These are phyloP conservation scores for Collybia sp. DNA, from an alignment of 768 basidiomycete genomes.

Conservation along the genomic window DNA sequence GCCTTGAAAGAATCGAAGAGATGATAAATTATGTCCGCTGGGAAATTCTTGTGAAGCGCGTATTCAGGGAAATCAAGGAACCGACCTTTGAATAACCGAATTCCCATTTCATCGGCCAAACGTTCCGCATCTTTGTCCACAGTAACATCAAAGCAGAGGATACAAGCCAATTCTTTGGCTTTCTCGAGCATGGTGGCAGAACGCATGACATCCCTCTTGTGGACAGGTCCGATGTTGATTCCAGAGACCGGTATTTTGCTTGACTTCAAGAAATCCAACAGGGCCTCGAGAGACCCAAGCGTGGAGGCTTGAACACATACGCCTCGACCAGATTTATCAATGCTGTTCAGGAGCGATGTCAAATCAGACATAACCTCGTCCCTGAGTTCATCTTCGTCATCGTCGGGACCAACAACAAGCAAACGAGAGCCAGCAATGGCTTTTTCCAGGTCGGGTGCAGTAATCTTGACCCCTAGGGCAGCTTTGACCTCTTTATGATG, in stretches of 20 bases:
- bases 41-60: neutral
- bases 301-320: slow-evolving; percentile 98
- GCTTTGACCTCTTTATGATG: slow-evolving; percentile 98
- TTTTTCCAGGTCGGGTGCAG: slow-evolving; percentile 93
- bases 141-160: slow-evolving; percentile 94
- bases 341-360: slow-evolving; percentile 79
- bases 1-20: slow-evolving; percentile 94
- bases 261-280: slow-evolving; percentile 90
- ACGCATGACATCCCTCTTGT: slow-evolving; percentile 93
- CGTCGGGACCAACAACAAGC: slow-evolving; percentile 89
- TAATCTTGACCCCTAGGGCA: slow-evolving; percentile 92
- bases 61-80: neutral
- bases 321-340: slow-evolving; percentile 94
- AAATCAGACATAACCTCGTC: slow-evolving; percentile 98
- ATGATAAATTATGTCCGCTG: slow-evolving; percentile 99
- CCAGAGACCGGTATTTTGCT: slow-evolving; percentile 98
- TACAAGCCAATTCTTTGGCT: slow-evolving; percentile 90
- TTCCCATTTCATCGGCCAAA: slow-evolving; percentile 90
- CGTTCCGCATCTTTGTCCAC: slow-evolving; percentile 93
- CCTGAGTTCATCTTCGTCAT: slow-evolving; percentile 91
- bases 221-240: slow-evolving; percentile 96
- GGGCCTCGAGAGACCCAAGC: slow-evolving; percentile 92
- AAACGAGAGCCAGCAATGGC: slow-evolving; percentile 96
- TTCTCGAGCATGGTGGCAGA: slow-evolving; percentile 92
- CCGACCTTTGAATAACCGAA: slow-evolving; percentile 88